A percentile compares a stretch with the other conserved stretches of the same genome.
Evolutionary conservation across 345 rosid species (phyloP).

Genomic region (Arabidopsis thaliana): DNA sequence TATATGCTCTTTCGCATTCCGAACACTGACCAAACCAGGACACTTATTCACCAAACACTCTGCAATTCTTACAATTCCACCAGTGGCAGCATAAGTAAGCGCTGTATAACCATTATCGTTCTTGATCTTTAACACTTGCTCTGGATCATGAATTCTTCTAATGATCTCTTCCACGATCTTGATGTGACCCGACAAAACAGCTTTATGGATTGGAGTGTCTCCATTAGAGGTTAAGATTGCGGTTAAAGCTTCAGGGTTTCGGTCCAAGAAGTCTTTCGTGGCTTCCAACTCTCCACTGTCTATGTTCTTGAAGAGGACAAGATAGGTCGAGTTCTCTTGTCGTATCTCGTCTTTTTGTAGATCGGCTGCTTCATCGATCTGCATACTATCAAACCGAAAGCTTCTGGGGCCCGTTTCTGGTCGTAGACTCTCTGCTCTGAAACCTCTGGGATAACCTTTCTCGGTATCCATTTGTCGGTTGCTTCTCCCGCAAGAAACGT

Average conservation of each 20-base stretch:
- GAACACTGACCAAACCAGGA: constrained; percentile 47
- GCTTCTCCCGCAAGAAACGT: constrained; percentile 17
- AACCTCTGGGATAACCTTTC: constrained; percentile 42
- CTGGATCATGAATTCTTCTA: constrained; percentile 30
- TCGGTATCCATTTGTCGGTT: constrained; percentile 37
- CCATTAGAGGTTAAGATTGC: constrained; percentile 61
- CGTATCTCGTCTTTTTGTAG: constrained; percentile 7
- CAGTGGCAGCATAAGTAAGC: constrained; percentile 70
- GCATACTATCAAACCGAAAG: constrained; percentile 40
- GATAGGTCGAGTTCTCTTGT: constrained; percentile 42
- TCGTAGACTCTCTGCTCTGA: constrained; percentile 40
- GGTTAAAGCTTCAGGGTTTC: constrained; percentile 47
- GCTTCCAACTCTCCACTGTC: constrained; percentile 63
- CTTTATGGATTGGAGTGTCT: constrained; percentile 69
- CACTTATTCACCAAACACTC: constrained; percentile 57
- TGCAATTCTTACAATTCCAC: constrained; percentile 65
- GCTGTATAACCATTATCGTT: constrained; percentile 58
- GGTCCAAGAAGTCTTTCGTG: constrained; percentile 51
- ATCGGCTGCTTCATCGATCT: constrained; percentile 33
- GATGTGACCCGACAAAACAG: constrained; percentile 66
- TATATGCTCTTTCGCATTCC: constrained; percentile 53
- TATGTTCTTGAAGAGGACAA: constrained; percentile 59
- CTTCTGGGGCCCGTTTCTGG: constrained; percentile 24
- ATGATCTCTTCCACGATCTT: constrained; percentile 64
- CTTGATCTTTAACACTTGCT: constrained; percentile 40